Evolutionary conservation across 2,329 filamentous ascomycete genomes (phyloP).

Genomic region (Catunica adiposa): DNA sequence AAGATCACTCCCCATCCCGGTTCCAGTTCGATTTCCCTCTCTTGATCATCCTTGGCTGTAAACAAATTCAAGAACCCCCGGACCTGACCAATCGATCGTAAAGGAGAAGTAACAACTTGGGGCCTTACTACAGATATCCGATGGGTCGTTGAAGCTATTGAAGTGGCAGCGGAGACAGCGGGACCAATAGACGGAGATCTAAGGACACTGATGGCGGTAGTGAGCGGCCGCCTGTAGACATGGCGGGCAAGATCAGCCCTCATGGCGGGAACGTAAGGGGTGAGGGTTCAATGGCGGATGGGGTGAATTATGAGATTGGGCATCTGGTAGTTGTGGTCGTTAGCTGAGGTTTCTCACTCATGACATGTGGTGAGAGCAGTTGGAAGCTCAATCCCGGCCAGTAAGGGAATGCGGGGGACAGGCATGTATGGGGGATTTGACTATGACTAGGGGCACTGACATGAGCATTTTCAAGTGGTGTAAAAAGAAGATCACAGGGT

Average conservation of each 20-base stretch:
- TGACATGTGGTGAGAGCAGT: no score
- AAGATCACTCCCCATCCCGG: not conserved
- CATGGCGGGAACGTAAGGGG: constrained; percentile 21
- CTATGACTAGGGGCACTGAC: not conserved
- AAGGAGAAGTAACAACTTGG: not conserved
- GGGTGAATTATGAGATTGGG: no score
- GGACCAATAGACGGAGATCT: constrained; percentile 18
- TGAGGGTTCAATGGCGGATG: no score
- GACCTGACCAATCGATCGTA: not conserved
- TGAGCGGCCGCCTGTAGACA: constrained; percentile 23
- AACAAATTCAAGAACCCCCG: constrained; percentile 7
- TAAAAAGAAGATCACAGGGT: not conserved
- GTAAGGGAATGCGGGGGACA: not conserved
- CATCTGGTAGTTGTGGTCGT: no score
- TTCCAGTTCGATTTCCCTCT: not conserved
- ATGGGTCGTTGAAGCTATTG: not conserved
- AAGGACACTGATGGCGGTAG: not conserved
- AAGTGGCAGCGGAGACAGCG: constrained; percentile 14
- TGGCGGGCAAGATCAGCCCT: constrained; percentile 30
- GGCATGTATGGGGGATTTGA: not conserved
- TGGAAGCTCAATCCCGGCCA: not conserved
- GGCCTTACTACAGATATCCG: not conserved
- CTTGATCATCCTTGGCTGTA: not conserved
- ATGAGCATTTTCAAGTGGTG: not conserved
- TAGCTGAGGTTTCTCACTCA: no score